Evolutionary conservation across 2,329 filamentous ascomycete genomes (phyloP), one percentile per base, ranked within the genome.

Genomic region (Aotearoamyces nothofagi): DNA sequence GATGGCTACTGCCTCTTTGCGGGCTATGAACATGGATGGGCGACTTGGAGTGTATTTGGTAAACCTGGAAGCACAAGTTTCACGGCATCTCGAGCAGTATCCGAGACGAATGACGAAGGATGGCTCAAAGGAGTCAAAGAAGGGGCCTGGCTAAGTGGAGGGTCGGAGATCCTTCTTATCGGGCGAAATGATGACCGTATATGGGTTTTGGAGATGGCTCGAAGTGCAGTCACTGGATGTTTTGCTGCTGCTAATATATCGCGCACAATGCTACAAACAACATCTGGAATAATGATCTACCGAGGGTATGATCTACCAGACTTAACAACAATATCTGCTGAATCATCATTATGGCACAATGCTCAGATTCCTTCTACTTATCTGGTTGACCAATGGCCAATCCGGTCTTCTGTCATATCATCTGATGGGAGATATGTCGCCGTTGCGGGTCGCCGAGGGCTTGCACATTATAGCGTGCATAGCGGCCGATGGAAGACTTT

Each of bases 401-500:
- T 98, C 39, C 73, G 78, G 32, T 78, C 76, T 44, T 78, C 80
- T 11, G 82, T 87, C 26, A 78, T 93, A 29, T 96, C 90, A 1
- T 67, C 82, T 15, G 90, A 98, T 50, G 90, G 90, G 2, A 69
- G 86, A 52, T 98, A 96, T 54, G 71, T 96, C 26, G 90, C 90
- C 4, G 78, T 96, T n/a, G 86, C 90, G n/a, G 90, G 90, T 7
- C 73, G 80, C 37, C 71, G 86, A 41, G 90, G 90, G 1, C 62
- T 98, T 29, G 87, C 87, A 7, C 90, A 98, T 51, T 98, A 98
- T 54, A 96, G 90, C 45, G 72, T 94, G 36, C 79, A 79, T 40
- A 96, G 87, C 47, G 82, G 87, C 15, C 69, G 90, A 33, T 98
- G 90, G 90, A 94, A 92, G 50, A 92, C 79, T 0, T 98, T 98